A percentile compares a stretch with the other conserved stretches of the same genome.
phyloP scores from a whole-genome alignment of 768 basidiomycete species.

The Mycena venus region DNA sequence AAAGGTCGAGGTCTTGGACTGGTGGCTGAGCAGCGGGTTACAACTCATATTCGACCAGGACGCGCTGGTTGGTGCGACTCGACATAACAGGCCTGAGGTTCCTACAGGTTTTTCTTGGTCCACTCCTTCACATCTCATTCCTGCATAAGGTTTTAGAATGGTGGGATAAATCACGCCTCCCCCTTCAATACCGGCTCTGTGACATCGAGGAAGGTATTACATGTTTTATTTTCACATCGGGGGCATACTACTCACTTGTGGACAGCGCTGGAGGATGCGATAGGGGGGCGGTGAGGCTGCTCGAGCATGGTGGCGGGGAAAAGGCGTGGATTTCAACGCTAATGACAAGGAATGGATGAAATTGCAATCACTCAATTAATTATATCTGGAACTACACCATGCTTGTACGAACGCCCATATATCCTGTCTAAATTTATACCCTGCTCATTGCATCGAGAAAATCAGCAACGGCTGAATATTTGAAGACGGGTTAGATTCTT shows the following conservation, averaged over 20 bases:
- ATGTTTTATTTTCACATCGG: no score
- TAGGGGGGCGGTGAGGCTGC: conserved; percentile 83
- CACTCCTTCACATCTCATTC: not conserved
- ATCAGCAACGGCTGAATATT: no score
- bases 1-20: conserved; percentile 78
- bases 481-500: no score
- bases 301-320: conserved; percentile 84
- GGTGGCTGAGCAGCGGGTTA: conserved; percentile 86
- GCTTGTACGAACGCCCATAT: conserved; percentile 13
- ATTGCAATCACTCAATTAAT: conserved; percentile 78
- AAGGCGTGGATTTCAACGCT: conserved; percentile 87
- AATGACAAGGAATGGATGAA: conserved; percentile 93
- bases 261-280: conserved; percentile 83
- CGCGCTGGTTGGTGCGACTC: conserved; percentile 82
- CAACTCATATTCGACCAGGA: conserved; percentile 87
- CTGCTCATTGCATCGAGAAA: not conserved
- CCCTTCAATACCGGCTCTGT: conserved; percentile 90
- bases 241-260: not conserved
- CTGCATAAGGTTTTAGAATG: conserved; percentile 75
- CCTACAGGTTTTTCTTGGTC: not conserved
- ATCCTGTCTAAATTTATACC: conserved; percentile 35
- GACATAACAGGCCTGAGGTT: conserved; percentile 79
- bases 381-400: not conserved
- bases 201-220: conserved; percentile 81
- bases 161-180: conserved; percentile 87